Evolutionary conservation across 441 rosid genomes (phyloP).

Genomic region (Erysimum pusillum): DNA sequence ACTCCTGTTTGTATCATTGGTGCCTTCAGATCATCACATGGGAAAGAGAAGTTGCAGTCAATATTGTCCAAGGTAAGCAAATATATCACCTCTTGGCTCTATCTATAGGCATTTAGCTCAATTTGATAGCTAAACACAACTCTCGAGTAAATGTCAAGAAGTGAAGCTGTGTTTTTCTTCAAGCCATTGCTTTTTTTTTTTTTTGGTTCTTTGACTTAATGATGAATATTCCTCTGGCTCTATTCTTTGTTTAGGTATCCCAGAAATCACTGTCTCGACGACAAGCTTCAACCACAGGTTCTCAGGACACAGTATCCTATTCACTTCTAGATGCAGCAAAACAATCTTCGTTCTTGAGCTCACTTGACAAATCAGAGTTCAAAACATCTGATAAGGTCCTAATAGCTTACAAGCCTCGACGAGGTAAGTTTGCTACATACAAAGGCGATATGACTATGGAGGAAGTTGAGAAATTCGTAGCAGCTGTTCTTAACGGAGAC

Average conservation of each 20-base stretch:
- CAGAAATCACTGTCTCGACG: constrained; percentile 77
- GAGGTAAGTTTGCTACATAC: constrained; percentile 65
- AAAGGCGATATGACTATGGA: constrained; percentile 57
- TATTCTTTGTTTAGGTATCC: constrained; percentile 66
- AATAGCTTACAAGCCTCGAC: constrained; percentile 83
- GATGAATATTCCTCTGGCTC: constrained; percentile 24
- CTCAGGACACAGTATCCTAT: constrained; percentile 66
- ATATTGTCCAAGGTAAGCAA: constrained; percentile 63
- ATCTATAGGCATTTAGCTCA: neutral
- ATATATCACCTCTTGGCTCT: neutral
- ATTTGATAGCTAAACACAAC: neutral
- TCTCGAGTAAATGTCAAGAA: neutral
- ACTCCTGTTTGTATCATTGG: constrained; percentile 86
- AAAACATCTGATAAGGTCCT: constrained; percentile 59
- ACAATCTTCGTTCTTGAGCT: constrained; percentile 67
- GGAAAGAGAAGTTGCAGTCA: constrained; percentile 69
- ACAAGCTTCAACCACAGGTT: constrained; percentile 51
- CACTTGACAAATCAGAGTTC: constrained; percentile 72
- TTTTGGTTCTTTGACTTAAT: constrained; percentile 8
- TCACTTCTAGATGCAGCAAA: constrained; percentile 69
- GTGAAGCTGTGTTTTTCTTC: neutral
- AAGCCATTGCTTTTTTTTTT: constrained; percentile 3
- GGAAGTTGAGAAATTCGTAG: constrained; percentile 72
- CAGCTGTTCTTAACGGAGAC: constrained; percentile 82
- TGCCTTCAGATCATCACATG: constrained; percentile 69